Evolutionary conservation across 192 early-diverging fungal genomes (phyloP), one percentile per base, ranked within the genome.

Genomic region (Backusella parvicylindrica): DNA sequence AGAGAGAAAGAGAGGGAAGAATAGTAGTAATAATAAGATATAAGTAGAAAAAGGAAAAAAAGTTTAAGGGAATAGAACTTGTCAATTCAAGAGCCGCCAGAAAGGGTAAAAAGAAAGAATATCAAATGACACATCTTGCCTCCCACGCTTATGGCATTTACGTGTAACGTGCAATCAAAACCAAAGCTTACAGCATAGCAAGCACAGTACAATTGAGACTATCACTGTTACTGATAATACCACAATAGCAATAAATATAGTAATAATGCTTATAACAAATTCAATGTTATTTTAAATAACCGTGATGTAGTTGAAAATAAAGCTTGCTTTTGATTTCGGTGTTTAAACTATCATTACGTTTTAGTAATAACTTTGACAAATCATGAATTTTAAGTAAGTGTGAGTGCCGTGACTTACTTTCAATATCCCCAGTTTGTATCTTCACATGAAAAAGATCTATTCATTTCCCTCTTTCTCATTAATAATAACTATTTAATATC

Each of bases 401-500:
- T 60, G 53, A 60, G 53, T 4, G 53, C 53, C 23, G 53, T 60
- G 53, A 60, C 53, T 60, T 60, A 12, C 23, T 60, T 60, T 60
- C 28, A n/a, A 47, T 60, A 2, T 60, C 53, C 53, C 53, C 53
- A 60, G 53, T 12, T 60, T 60, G 11, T 28, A 28, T 60, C 53
- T 60, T 60, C 53, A 60, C 53, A 60, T 60, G 53, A 60, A 60
- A 60, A 60, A 60, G 53, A 12, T 72, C 30, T 26, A 35, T 72
- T 33, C 38, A 31, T 31, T 65, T 73, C 28, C 28, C 84, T 73
- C 30, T 37, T 56, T 49, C 23, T 2, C 8, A 28, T 13, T 60
- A 26, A 7, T 60, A 60, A 60, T 50, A 37, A 30, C 21, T 73
- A 33, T 56, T 53, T 9, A 53, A 4, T 30, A 31, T 11, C 18